Conservation (phyloP, 306 rosid species). For the Sicyos baderoa region DNA sequence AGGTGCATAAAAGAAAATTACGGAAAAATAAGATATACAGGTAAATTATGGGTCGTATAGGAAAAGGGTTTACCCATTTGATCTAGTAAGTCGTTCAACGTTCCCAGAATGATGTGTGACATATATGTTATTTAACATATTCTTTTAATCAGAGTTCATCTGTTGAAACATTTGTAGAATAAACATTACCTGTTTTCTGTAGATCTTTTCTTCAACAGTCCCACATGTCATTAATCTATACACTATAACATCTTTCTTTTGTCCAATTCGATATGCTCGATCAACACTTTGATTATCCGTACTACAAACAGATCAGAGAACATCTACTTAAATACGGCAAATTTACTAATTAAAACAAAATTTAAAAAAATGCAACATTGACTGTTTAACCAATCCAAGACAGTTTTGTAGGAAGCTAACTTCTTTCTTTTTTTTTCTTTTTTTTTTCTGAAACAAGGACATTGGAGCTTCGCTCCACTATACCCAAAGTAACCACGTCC, state of each 20-base stretch:
- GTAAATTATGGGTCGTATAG: not conserved
- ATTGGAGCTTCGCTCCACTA: too few species aligned
- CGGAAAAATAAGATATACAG: not conserved
- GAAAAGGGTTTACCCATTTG: not conserved
- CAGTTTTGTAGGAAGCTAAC: not conserved
- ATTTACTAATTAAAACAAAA: not conserved
- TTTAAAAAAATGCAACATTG: not conserved
- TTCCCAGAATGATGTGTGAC: not conserved
- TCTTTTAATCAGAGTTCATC: not conserved
- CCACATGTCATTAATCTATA: conserved; percentile 93
- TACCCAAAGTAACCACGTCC: too few species aligned
- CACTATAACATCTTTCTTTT: conserved; percentile 76
- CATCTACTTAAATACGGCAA: conserved; percentile 3
- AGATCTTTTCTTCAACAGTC: conserved; percentile 94
- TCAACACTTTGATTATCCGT: conserved; percentile 94
- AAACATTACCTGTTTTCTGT: conserved; percentile 69
- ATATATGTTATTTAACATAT: not conserved
- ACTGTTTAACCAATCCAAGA: not conserved
- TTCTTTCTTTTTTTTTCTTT: too few species aligned
- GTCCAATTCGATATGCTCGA: conserved; percentile 96
- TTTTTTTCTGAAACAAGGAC: too few species aligned
- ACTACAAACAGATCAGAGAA: conserved; percentile 38
- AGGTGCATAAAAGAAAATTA: not conserved
- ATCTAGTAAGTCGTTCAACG: not conserved
- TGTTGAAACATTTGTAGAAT: not conserved